These are phyloP conservation scores for Leccinum sublutescens DNA, from an alignment of 768 basidiomycete genomes.

Conservation along the genomic window DNA sequence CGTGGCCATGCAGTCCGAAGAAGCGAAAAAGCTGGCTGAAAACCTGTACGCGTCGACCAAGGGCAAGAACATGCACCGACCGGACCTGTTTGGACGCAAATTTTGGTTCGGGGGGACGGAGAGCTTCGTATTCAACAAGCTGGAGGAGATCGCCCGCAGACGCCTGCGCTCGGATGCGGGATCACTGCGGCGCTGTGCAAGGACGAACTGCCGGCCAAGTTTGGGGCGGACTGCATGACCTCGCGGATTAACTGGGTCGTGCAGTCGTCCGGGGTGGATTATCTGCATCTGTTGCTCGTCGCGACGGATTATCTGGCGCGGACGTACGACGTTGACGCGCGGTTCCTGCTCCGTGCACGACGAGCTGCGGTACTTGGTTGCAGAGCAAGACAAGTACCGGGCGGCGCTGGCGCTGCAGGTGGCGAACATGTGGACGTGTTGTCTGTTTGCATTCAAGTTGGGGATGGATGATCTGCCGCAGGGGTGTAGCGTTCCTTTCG, in stretches of 20 bases:
- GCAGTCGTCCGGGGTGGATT: constrained; percentile 97
- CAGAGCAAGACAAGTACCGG: constrained; percentile 83
- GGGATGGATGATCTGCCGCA: constrained; percentile 36
- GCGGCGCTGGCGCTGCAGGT: constrained; percentile 89
- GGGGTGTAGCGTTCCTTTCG: constrained; percentile 93
- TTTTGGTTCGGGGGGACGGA: too few species aligned
- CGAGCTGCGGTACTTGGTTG: constrained; percentile 91
- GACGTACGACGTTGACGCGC: constrained; percentile 80
- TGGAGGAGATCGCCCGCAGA: constrained; percentile 50
- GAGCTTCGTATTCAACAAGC: constrained; percentile 56
- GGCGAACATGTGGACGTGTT: constrained; percentile 93
- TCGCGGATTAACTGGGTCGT: constrained; percentile 99
- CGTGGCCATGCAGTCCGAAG: too few species aligned
- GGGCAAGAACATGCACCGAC: too few species aligned
- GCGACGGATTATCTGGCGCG: constrained; percentile 86
- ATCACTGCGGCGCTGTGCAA: too few species aligned
- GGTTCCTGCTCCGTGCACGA: constrained; percentile 98
- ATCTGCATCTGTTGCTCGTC: constrained; percentile 89
- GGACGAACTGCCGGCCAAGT: too few species aligned
- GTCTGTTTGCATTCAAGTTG: constrained; percentile 74
- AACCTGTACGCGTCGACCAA: too few species aligned
- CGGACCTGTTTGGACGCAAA: too few species aligned
- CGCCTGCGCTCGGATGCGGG: too few species aligned
- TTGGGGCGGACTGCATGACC: constrained; percentile 37
- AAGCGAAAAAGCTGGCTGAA: too few species aligned